A percentile compares a stretch with the other conserved stretches of the same genome.
These are phyloP conservation scores for Psilocybe cubensis DNA, from an alignment of 768 basidiomycete species.

Conservation along the genomic window DNA sequence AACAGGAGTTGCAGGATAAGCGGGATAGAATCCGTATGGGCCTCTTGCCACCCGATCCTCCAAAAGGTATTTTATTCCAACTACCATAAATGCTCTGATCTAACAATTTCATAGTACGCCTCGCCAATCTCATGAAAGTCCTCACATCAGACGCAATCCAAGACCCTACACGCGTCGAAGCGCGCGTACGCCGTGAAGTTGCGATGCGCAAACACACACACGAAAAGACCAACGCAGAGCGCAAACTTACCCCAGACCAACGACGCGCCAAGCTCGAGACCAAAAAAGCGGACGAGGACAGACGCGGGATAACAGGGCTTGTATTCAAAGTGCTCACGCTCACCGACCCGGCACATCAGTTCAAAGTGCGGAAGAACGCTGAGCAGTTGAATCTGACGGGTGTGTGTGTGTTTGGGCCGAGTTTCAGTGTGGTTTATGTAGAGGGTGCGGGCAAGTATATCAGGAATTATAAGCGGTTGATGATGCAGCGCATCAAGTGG, in stretches of 20 bases:
- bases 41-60: constrained; percentile 90
- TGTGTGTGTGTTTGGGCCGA: constrained; percentile 87
- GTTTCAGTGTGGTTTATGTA: constrained; percentile 90
- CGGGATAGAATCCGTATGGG: constrained; percentile 96
- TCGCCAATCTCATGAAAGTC: constrained; percentile 97
- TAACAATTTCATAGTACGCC: constrained; percentile 61
- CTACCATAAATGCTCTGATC: neutral
- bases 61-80: constrained; percentile 66
- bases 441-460: constrained; percentile 90
- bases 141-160: constrained; percentile 95
- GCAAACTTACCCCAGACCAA: constrained; percentile 92
- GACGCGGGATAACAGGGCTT: constrained; percentile 79
- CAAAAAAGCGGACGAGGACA: constrained; percentile 88
- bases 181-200: constrained; percentile 91
- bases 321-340: constrained; percentile 90
- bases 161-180: constrained; percentile 97
- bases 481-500: constrained; percentile 91
- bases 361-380: constrained; percentile 97
- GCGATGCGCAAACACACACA: constrained; percentile 87
- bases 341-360: constrained; percentile 90
- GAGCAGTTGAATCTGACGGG: constrained; percentile 89
- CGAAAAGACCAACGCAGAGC: constrained; percentile 91
- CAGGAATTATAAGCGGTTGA: constrained; percentile 84
- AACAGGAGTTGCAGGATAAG: constrained; percentile 91
- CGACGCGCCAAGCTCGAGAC: constrained; percentile 82